Evolutionary conservation across 352 stramenopile genomes (phyloP).

Genomic region (Globisporangium nagaii): DNA sequence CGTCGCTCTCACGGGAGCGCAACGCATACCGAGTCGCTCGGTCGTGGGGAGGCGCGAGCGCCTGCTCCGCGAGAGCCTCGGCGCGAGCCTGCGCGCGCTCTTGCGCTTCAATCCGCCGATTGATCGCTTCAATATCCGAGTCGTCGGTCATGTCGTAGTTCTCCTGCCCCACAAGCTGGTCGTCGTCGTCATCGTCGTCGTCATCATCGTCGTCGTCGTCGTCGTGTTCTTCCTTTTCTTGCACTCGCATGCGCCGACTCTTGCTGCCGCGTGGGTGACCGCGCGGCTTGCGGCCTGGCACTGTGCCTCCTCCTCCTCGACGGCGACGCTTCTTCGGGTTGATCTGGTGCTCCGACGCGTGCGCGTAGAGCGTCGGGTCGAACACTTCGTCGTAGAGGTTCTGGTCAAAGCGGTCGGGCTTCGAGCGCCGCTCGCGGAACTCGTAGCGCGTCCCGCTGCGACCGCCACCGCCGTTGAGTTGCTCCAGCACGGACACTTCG

Average conservation of each 20-base stretch:
- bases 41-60: constrained; percentile 11
- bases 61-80: constrained; percentile 15
- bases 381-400: constrained; percentile 74
- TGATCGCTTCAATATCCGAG: constrained; percentile 53
- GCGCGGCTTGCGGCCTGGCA: constrained; percentile 5
- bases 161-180: constrained; percentile 16
- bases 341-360: not conserved
- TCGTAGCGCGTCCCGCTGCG: constrained; percentile 26
- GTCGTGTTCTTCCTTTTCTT: constrained; percentile 17
- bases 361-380: constrained; percentile 19
- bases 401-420: constrained; percentile 57
- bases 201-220: constrained; percentile 20
- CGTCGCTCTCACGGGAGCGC: constrained; percentile 40
- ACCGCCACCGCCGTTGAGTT: not conserved
- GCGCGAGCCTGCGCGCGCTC: constrained; percentile 27
- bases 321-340: constrained; percentile 16
- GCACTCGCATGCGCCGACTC: constrained; percentile 7
- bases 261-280: not conserved
- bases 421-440: constrained; percentile 45
- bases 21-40: constrained; percentile 52
- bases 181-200: constrained; percentile 23
- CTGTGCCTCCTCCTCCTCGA: constrained; percentile 1
- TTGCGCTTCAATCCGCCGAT: constrained; percentile 40
- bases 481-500: constrained; percentile 9
- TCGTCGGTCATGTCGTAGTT: constrained; percentile 33